These are phyloP conservation scores for Chrysoporthe austroafricana DNA, from an alignment of 2,329 filamentous ascomycete genomes.

Conservation along the genomic window DNA sequence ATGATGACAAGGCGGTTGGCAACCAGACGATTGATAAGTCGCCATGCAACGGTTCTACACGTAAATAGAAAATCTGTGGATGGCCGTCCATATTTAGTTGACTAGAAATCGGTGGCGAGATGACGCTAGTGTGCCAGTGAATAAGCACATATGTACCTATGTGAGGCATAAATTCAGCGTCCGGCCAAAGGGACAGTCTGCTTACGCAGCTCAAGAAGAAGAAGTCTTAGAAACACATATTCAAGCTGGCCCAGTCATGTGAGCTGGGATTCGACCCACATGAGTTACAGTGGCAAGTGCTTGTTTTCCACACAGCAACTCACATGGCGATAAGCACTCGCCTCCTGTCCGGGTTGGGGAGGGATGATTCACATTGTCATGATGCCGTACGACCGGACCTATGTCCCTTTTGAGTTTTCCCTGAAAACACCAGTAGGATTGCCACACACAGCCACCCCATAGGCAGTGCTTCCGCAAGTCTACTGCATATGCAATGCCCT, in stretches of 20 bases:
- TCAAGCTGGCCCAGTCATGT: background rate
- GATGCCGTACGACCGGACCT: background rate
- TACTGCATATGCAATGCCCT: background rate
- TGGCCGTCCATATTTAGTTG: background rate
- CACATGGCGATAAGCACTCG: background rate
- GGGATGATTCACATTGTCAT: background rate
- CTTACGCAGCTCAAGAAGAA: background rate
- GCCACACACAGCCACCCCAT: background rate
- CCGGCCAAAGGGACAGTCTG: constrained; percentile 1
- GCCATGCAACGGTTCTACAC: background rate
- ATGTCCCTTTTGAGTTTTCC: constrained; percentile 6
- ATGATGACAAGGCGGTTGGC: background rate
- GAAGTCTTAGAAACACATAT: background rate
- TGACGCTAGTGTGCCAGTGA: background rate
- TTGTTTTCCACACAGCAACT: background rate
- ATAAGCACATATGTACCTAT: background rate
- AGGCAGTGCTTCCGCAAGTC: background rate
- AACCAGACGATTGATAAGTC: background rate
- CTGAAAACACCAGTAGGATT: background rate
- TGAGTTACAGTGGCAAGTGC: background rate
- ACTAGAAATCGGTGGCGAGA: background rate
- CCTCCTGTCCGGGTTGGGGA: background rate
- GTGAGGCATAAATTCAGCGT: background rate
- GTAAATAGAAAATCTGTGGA: background rate
- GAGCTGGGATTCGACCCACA: background rate